phyloP scores from a whole-genome alignment of 176 grass and related monocot genomes.

The Dactylis glomerata region DNA sequence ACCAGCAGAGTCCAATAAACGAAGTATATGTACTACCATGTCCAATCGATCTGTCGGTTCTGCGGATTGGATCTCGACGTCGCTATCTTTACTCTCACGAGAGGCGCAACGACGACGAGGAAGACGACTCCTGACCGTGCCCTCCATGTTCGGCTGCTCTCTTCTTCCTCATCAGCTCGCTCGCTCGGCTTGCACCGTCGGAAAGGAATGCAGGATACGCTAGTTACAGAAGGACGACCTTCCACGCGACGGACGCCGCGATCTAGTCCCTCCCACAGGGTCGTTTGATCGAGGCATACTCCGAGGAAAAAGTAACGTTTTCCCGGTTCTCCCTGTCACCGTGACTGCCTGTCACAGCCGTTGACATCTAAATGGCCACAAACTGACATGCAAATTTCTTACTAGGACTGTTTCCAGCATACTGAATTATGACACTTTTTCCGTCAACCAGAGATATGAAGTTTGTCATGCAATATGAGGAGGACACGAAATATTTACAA shows the following conservation, averaged over 20 bases:
- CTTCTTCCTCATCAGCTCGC: not conserved
- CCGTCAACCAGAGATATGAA: too few relatives aligned
- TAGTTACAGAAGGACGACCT: not conserved
- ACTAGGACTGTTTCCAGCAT: too few relatives aligned
- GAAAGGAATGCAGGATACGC: too few relatives aligned
- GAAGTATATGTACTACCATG: not conserved
- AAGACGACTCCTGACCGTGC: not conserved
- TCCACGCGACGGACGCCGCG: not conserved
- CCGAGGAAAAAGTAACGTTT: too few relatives aligned
- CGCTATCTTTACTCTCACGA: not conserved
- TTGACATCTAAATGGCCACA: too few relatives aligned
- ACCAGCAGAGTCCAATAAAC: not conserved
- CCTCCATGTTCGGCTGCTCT: not conserved
- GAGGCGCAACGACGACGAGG: not conserved
- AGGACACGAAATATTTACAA: too few relatives aligned
- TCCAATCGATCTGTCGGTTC: not conserved
- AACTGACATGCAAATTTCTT: too few relatives aligned
- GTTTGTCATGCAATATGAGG: too few relatives aligned
- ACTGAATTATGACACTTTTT: too few relatives aligned
- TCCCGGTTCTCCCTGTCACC: too few relatives aligned
- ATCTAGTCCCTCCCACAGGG: not conserved
- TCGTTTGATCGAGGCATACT: too few relatives aligned
- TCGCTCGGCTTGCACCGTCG: not conserved
- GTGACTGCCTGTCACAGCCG: too few relatives aligned
- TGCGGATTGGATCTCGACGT: not conserved